Base-by-base conservation (phyloP, 1,284 basidiomycete species). In the Fomitopsis pinicola region DNA sequence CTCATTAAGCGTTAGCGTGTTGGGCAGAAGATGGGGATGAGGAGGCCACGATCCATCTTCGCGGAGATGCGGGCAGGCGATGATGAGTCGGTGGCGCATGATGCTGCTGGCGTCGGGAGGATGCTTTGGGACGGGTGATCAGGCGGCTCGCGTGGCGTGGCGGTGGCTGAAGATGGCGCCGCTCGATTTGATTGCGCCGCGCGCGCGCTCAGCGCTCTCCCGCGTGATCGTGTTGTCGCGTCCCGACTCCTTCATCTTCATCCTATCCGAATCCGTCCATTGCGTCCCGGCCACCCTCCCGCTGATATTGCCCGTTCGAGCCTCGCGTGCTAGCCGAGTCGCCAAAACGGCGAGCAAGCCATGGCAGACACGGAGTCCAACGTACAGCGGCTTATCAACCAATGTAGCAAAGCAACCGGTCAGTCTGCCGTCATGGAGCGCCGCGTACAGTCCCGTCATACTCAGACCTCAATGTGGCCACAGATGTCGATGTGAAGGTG, bases 401-500 rank as follows among this genome's bases (percentile, higher is more conserved):
- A 89, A 71, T 87, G 83, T 77, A 54, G 35, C 52, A 89, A 82
- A 78, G 84, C 78, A 66, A 88, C 83, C 70, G 89, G 89, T 89
- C 69, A 65, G 79, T 69, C 17, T 52, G 42, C 46, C 57, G 57
- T 36, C 48, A n/a, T 40, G 56, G 26, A 42, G 22, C 61, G 52
- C 38, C 35, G 55, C 46, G n/a, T 42, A 42, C 42, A 12, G 26
- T 30, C 48, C 14, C 48, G 28, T 61, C 48, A 58, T 54, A 30
- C 48, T 19, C 9, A 55, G 19, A 44, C 26, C 46, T 50, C 28
- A n/a, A 17, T 50, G 14, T 22, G 48, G 54, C 50, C 59, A 42
- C 66, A 91, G 91, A 93, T 74, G 84, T 89, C 61, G 91, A 93
- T 75, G 80, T 83, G 64, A 91, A 87, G 76, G 81, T 92, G 48